Percentiles rank a stretch among this genome's conserved stretches.
Conservation (phyloP, 2,329 filamentous ascomycete species). For the Helotiales sp. region DNA sequence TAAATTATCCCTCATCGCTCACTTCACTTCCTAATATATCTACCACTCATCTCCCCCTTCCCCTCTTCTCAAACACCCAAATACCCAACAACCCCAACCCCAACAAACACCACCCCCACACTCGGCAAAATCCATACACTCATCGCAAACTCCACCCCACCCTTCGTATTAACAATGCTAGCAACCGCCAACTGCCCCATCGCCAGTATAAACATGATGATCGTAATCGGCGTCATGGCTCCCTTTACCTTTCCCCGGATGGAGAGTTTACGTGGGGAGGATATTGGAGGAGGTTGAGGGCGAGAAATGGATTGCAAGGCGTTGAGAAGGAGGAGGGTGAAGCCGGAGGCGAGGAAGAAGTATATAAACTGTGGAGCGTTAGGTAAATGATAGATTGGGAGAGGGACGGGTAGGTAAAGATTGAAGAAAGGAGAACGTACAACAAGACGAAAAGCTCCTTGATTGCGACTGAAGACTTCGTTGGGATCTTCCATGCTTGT, state of each 20-base stretch:
- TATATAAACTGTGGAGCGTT: slow-evolving; percentile 23
- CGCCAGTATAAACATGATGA: slow-evolving; percentile 6
- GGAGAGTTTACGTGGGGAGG: too few relatives aligned
- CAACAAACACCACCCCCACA: slow-evolving; percentile 7
- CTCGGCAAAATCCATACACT: slow-evolving; percentile 14
- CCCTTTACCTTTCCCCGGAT: not conserved
- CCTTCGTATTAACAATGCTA: not conserved
- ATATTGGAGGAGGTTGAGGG: not conserved
- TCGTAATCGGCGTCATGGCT: slow-evolving; percentile 1
- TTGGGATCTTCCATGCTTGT: slow-evolving; percentile 8
- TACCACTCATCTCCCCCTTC: too few relatives aligned
- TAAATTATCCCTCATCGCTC: too few relatives aligned
- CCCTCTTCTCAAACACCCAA: too few relatives aligned
- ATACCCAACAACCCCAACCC: not conserved
- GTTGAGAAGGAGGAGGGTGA: slow-evolving; percentile 27
- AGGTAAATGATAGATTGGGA: too few relatives aligned
- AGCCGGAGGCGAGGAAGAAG: slow-evolving; percentile 26
- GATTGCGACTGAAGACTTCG: slow-evolving; percentile 20
- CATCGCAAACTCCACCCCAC: slow-evolving; percentile 9
- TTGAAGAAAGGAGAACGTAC: slow-evolving; percentile 8
- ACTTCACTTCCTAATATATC: too few relatives aligned
- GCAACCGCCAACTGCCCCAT: slow-evolving; percentile 1
- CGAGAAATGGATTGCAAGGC: slow-evolving; percentile 18
- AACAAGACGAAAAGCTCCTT: slow-evolving; percentile 18
- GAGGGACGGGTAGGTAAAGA: too few relatives aligned